These are phyloP conservation scores for Clonostachys rhizophaga DNA, from an alignment of 2,329 filamentous ascomycete species.

Conservation along the genomic window DNA sequence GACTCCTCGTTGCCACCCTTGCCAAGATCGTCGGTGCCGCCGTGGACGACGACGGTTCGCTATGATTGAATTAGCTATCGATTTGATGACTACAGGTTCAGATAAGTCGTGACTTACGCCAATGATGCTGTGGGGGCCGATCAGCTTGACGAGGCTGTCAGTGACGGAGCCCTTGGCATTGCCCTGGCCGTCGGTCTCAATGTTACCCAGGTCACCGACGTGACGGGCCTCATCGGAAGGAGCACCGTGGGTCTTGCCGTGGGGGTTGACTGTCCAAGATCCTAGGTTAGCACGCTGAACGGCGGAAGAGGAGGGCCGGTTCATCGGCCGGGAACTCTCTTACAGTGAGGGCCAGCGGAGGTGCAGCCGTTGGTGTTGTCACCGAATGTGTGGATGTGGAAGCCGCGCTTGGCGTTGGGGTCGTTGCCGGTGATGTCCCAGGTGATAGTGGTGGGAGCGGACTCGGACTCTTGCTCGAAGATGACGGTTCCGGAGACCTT, in stretches of 20 bases:
- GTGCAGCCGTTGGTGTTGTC: conserved; percentile 99
- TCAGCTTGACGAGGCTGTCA: conserved; percentile 89
- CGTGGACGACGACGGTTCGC: conserved; percentile 94
- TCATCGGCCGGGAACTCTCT: conserved; percentile 24
- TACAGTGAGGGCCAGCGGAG: conserved; percentile 95
- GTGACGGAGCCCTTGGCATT: conserved; percentile 76
- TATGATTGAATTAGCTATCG: conserved; percentile 22
- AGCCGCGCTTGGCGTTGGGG: conserved; percentile 91
- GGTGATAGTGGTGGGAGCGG: conserved; percentile 75
- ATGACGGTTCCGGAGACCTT: conserved; percentile 89
- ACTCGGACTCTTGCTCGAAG: conserved; percentile 90
- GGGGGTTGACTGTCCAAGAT: conserved; percentile 75
- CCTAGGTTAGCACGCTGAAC: too few relatives aligned
- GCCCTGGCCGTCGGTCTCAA: conserved; percentile 90
- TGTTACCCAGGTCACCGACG: conserved; percentile 96
- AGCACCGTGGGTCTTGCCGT: conserved; percentile 86
- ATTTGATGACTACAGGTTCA: not conserved
- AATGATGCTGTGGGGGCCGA: conserved; percentile 90
- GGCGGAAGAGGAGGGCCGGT: not conserved
- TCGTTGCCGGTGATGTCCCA: conserved; percentile 94
- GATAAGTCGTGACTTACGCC: conserved; percentile 57
- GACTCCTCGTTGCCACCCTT: conserved; percentile 90
- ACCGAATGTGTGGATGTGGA: conserved; percentile 98
- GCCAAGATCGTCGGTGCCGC: conserved; percentile 94
- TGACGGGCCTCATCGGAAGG: conserved; percentile 81